These are phyloP conservation scores for Cercospora brassicicola DNA, from an alignment of 2,329 filamentous ascomycete species.

Conservation along the genomic window DNA sequence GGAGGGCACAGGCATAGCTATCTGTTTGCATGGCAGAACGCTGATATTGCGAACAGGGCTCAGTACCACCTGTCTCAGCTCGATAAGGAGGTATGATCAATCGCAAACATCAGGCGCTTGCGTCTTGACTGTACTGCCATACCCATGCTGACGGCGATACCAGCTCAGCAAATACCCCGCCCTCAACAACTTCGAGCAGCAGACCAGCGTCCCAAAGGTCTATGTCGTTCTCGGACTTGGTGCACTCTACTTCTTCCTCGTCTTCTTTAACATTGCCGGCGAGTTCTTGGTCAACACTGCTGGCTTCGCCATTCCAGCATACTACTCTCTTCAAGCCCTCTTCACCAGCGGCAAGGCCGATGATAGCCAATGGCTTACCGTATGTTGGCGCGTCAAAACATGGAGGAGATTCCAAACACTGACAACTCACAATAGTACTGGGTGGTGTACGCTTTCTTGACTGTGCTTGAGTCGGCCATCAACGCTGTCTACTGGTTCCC, in stretches of 20 bases:
- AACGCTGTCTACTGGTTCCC: conserved; percentile 90
- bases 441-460: conserved; percentile 82
- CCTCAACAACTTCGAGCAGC: conserved; percentile 83
- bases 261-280: conserved; percentile 88
- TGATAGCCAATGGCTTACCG: conserved; percentile 76
- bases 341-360: conserved; percentile 71
- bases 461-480: conserved; percentile 77
- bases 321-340: conserved; percentile 78
- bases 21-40: conserved; percentile 1
- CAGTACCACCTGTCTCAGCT: conserved; percentile 70
- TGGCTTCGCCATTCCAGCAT: conserved; percentile 77
- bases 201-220: conserved; percentile 78
- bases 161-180: conserved; percentile 82
- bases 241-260: conserved; percentile 83
- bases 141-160: neutral
- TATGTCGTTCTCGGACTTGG: conserved; percentile 75
- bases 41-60: conserved; percentile 30
- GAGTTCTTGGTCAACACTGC: conserved; percentile 85
- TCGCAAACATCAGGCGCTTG: neutral
- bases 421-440: conserved; percentile 62
- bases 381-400: conserved; percentile 25
- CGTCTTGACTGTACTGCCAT: neutral
- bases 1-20: conserved; percentile 8
- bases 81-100: conserved; percentile 69
- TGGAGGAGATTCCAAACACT: conserved; percentile 10